A percentile compares a stretch with the other conserved stretches of the same genome.
These are phyloP conservation scores for Populus euphratica DNA, from an alignment of 345 rosid species.

Conservation along the genomic window DNA sequence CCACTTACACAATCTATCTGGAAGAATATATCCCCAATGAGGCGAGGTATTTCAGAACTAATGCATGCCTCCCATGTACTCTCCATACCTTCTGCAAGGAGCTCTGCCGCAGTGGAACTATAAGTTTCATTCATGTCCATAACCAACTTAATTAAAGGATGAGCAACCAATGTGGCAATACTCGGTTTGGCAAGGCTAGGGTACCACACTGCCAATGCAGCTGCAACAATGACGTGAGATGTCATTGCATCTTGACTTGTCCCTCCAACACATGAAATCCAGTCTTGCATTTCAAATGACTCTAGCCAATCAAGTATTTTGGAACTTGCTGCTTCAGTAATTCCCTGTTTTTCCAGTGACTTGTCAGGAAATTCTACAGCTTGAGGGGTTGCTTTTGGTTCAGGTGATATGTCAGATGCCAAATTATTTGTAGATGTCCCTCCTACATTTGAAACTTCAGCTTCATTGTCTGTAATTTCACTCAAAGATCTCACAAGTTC, in stretches of 20 bases:
- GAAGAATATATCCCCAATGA: slow-evolving; percentile 77
- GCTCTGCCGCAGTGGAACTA: slow-evolving; percentile 89
- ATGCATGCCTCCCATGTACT: slow-evolving; percentile 74
- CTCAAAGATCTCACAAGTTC: slow-evolving; percentile 50
- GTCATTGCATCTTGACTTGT: slow-evolving; percentile 98
- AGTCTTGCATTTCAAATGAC: slow-evolving; percentile 87
- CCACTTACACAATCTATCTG: slow-evolving; percentile 85
- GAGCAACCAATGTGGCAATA: slow-evolving; percentile 63
- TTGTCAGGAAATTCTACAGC: neutral
- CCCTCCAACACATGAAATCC: slow-evolving; percentile 95
- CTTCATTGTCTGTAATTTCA: slow-evolving; percentile 39
- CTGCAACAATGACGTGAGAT: slow-evolving; percentile 88
- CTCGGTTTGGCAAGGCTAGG: slow-evolving; percentile 87
- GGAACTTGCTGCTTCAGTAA: slow-evolving; percentile 56
- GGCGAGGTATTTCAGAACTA: slow-evolving; percentile 69
- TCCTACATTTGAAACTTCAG: slow-evolving; percentile 27
- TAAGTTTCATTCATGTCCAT: slow-evolving; percentile 92
- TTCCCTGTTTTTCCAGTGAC: slow-evolving; percentile 31
- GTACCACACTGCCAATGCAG: slow-evolving; percentile 88
- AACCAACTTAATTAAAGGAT: slow-evolving; percentile 73
- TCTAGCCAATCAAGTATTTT: slow-evolving; percentile 73
- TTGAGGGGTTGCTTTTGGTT: slow-evolving; percentile 1
- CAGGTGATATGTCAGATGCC: slow-evolving; percentile 26
- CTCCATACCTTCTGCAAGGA: slow-evolving; percentile 92
- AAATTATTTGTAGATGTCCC: slow-evolving; percentile 29